Evolutionary conservation across 2,329 filamentous ascomycete genomes (phyloP).

Genomic region (Reticulascus tulasneorum): DNA sequence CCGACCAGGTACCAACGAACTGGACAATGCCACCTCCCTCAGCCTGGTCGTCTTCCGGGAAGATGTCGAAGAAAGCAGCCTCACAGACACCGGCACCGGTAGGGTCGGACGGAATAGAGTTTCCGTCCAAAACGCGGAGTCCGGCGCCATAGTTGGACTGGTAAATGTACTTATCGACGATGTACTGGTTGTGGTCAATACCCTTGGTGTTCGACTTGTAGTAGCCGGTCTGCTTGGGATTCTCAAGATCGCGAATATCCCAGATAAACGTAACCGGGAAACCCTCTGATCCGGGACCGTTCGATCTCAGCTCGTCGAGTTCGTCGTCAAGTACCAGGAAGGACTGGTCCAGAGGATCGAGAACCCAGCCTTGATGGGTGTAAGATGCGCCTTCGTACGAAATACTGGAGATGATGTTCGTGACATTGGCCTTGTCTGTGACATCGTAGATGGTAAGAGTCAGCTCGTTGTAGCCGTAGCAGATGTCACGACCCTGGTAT

Average conservation of each 20-base stretch:
- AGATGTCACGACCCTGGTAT: slow-evolving; percentile 48
- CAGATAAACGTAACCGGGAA: slow-evolving; percentile 49
- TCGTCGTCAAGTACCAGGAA: slow-evolving; percentile 51
- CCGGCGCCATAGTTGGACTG: slow-evolving; percentile 49
- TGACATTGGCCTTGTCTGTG: slow-evolving; percentile 40
- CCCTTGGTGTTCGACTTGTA: slow-evolving; percentile 36
- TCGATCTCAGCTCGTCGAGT: slow-evolving; percentile 41
- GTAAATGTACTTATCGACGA: slow-evolving; percentile 39
- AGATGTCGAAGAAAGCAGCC: slow-evolving; percentile 46
- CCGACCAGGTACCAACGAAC: slow-evolving; percentile 43
- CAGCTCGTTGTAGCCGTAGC: slow-evolving; percentile 54
- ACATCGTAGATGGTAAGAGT: slow-evolving; percentile 47
- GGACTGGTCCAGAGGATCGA: slow-evolving; percentile 38
- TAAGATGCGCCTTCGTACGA: slow-evolving; percentile 54
- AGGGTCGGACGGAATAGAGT: slow-evolving; percentile 33
- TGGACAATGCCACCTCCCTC: slow-evolving; percentile 31
- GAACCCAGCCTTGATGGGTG: slow-evolving; percentile 55
- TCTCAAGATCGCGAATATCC: slow-evolving; percentile 40
- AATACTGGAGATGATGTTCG: slow-evolving; percentile 46
- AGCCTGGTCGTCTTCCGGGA: slow-evolving; percentile 44
- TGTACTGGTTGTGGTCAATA: slow-evolving; percentile 48
- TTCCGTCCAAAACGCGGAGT: slow-evolving; percentile 36
- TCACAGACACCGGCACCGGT: slow-evolving; percentile 42
- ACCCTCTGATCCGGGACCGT: slow-evolving; percentile 35
- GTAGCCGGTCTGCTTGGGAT: slow-evolving; percentile 37